Percentiles rank a stretch among this genome's conserved stretches.
Evolutionary conservation across 148 eudicot genomes (phyloP).

Genomic region (Limonium bicolor): DNA sequence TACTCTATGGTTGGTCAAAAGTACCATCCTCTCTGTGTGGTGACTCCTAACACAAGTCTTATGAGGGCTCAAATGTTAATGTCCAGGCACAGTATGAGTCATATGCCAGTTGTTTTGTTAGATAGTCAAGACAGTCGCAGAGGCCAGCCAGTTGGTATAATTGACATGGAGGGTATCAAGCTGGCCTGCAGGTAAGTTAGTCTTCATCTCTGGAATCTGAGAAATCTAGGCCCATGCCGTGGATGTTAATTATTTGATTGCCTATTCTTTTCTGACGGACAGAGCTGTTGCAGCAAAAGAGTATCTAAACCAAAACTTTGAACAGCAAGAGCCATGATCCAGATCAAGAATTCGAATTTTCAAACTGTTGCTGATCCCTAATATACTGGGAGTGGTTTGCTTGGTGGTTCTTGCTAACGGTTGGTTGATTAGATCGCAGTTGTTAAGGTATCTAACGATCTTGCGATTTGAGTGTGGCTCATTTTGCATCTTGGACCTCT

Average conservation of each 20-base stretch:
- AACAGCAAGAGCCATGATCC: not conserved
- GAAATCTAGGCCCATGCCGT: not conserved
- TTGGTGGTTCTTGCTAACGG: too few species aligned
- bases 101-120: constrained; percentile 57
- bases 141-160: constrained; percentile 52
- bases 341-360: not conserved
- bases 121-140: constrained; percentile 16
- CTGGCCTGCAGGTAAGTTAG: constrained; percentile 58
- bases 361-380: too few species aligned
- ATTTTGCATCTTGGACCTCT: too few species aligned
- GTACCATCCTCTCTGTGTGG: constrained; percentile 24
- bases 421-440: too few species aligned
- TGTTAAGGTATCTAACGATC: too few species aligned
- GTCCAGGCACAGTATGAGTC: constrained; percentile 32
- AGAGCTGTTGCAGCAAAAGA: constrained; percentile 42
- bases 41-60: constrained; percentile 55
- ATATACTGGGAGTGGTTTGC: too few species aligned
- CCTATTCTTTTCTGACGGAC: constrained; percentile 1
- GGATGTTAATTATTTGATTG: not conserved
- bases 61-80: constrained; percentile 42
- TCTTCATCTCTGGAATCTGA: constrained; percentile 1
- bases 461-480: too few species aligned
- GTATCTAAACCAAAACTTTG: constrained; percentile 16
- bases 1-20: constrained; percentile 19
- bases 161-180: constrained; percentile 67